These are phyloP conservation scores for Vicia faba DNA, from an alignment of 306 rosid genomes.

Conservation along the genomic window DNA sequence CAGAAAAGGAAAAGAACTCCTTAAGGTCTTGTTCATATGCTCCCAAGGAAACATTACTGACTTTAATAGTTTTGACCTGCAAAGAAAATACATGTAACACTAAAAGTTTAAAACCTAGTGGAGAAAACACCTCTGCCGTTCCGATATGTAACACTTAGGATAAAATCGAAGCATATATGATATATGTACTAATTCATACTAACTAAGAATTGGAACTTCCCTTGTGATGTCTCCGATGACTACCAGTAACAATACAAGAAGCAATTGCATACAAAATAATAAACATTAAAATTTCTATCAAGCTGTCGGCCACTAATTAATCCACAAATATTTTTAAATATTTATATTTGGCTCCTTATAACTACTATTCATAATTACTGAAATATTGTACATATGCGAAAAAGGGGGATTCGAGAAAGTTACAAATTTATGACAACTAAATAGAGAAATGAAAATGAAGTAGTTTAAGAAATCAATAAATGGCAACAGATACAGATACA, in stretches of 20 bases:
- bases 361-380: conserved; percentile 4
- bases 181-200: conserved; percentile 1
- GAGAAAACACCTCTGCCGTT: conserved; percentile 25
- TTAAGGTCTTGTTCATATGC: conserved; percentile 84
- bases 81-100: conserved; percentile 24
- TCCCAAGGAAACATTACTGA: conserved; percentile 84
- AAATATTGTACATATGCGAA: no score
- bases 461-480: background rate
- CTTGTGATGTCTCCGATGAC: background rate
- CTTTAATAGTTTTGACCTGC: conserved; percentile 77
- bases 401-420: no score
- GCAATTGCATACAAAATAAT: background rate
- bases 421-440: background rate
- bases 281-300: conserved; percentile 1
- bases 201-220: background rate
- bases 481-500: background rate
- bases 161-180: conserved; percentile 4
- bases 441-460: background rate
- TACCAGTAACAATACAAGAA: background rate
- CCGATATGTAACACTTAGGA: background rate
- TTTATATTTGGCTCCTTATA: conserved; percentile 12
- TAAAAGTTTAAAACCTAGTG: conserved; percentile 13
- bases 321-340: conserved; percentile 1
- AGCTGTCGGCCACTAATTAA: background rate
- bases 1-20: conserved; percentile 96